Conservation (phyloP, 1,284 basidiomycete genomes). For the Cutaneotrichosporon sp. region DNA sequence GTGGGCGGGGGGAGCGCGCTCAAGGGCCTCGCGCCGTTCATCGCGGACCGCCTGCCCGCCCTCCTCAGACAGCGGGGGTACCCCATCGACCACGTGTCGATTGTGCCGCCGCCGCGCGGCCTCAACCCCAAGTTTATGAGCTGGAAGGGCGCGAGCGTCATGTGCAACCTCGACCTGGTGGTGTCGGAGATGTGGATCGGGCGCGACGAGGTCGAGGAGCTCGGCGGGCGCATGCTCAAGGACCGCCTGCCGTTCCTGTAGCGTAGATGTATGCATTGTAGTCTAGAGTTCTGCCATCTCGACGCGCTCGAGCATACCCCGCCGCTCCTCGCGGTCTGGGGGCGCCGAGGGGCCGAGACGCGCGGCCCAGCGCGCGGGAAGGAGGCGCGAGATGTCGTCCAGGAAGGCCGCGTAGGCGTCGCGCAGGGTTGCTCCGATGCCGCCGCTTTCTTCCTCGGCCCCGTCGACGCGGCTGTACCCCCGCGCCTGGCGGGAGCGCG, state of each 20-base stretch:
- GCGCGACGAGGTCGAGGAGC: slow-evolving; percentile 73
- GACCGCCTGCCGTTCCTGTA: slow-evolving; percentile 43
- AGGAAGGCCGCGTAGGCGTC: slow-evolving; percentile 36
- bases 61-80: slow-evolving; percentile 81
- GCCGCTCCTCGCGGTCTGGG: slow-evolving; percentile 20
- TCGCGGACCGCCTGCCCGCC: slow-evolving; percentile 45
- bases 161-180: slow-evolving; percentile 86
- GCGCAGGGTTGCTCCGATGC: slow-evolving; percentile 23
- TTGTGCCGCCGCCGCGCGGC: slow-evolving; percentile 89
- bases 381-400: slow-evolving; percentile 29
- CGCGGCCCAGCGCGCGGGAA: slow-evolving; percentile 15
- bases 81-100: slow-evolving; percentile 82
- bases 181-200: slow-evolving; percentile 90
- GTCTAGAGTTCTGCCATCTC: slow-evolving; percentile 37
- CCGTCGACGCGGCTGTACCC: slow-evolving; percentile 15
- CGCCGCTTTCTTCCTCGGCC: slow-evolving; percentile 16
- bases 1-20: slow-evolving; percentile 73
- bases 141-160: slow-evolving; percentile 95
- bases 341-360: not conserved
- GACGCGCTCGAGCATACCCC: slow-evolving; percentile 33
- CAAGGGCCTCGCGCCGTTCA: slow-evolving; percentile 46
- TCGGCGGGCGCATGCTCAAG: slow-evolving; percentile 57
- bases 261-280: slow-evolving; percentile 7
- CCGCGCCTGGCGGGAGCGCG: slow-evolving; percentile 19
- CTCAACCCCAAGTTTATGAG: slow-evolving; percentile 85